Percentiles rank a stretch among this genome's conserved stretches.
Evolutionary conservation across 2,329 filamentous ascomycete species (phyloP).

Genomic region (Penicillium sp.): DNA sequence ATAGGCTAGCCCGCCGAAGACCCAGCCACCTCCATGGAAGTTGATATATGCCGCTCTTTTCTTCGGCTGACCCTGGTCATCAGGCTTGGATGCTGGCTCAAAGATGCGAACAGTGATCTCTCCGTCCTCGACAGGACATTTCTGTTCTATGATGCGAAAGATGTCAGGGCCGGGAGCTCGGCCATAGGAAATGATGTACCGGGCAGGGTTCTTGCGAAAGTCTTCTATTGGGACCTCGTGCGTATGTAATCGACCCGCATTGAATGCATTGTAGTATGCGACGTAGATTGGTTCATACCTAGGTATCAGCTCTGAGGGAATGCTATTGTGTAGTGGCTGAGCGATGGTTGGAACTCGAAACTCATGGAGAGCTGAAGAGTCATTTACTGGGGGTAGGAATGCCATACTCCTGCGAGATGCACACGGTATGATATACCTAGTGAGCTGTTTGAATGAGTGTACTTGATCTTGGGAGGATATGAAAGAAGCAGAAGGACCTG

Average conservation of each 20-base stretch:
- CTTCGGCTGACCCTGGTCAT: slow-evolving; percentile 26
- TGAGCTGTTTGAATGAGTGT: neutral
- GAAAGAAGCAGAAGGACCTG: neutral
- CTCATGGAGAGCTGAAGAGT: slow-evolving; percentile 26
- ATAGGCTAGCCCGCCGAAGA: slow-evolving; percentile 41
- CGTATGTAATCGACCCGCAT: slow-evolving; percentile 42
- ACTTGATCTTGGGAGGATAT: neutral
- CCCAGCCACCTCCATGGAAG: slow-evolving; percentile 46
- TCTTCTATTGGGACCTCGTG: slow-evolving; percentile 45
- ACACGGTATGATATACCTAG: neutral
- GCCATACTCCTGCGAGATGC: slow-evolving; percentile 6
- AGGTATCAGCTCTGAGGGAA: slow-evolving; percentile 37
- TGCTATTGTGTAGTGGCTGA: slow-evolving; percentile 45
- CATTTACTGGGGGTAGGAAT: slow-evolving; percentile 5
- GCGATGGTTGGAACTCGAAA: slow-evolving; percentile 23
- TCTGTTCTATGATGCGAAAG: slow-evolving; percentile 42
- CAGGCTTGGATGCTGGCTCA: slow-evolving; percentile 31
- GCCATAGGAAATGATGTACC: slow-evolving; percentile 42
- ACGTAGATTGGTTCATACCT: slow-evolving; percentile 45
- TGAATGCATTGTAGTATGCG: slow-evolving; percentile 45
- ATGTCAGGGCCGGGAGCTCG: slow-evolving; percentile 38
- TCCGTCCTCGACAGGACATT: slow-evolving; percentile 40
- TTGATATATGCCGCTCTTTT: slow-evolving; percentile 44
- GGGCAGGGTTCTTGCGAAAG: slow-evolving; percentile 41
- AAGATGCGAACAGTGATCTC: slow-evolving; percentile 45